These are phyloP conservation scores for Mycena crocata DNA, from an alignment of 768 basidiomycete species.

Conservation along the genomic window DNA sequence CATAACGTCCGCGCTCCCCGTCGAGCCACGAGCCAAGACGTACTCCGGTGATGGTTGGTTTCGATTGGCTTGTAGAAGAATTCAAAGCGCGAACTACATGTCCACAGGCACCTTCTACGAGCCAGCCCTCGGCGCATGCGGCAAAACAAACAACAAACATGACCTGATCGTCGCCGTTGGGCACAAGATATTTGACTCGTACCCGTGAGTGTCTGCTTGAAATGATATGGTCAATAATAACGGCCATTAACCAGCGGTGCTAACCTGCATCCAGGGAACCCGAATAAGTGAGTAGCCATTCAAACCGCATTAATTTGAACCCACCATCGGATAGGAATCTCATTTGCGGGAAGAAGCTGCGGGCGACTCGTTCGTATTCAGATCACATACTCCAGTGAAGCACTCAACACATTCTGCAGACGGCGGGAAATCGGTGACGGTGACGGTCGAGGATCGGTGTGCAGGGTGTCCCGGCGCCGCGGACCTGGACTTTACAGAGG, in stretches of 20 bases:
- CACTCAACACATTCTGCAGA: background rate
- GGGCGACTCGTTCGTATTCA: conserved; percentile 7
- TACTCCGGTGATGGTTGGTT: conserved; percentile 11
- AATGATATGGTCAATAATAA: background rate
- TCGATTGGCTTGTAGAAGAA: background rate
- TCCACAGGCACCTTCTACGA: conserved; percentile 31
- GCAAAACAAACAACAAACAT: conserved; percentile 27
- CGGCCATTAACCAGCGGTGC: conserved; percentile 13
- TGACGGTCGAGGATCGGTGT: conserved; percentile 25
- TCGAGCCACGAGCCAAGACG: background rate
- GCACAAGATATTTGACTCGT: conserved; percentile 35
- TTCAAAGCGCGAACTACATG: too few relatives aligned
- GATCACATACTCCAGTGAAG: background rate
- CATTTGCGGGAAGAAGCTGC: conserved; percentile 55
- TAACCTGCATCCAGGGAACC: background rate
- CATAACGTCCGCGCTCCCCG: background rate
- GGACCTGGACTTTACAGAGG: conserved; percentile 26
- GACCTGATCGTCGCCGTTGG: conserved; percentile 42
- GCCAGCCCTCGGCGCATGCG: conserved; percentile 40
- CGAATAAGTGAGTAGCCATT: conserved; percentile 14
- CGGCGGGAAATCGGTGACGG: conserved; percentile 8
- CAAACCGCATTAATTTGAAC: background rate
- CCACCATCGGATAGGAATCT: conserved; percentile 51
- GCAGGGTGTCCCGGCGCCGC: conserved; percentile 15
- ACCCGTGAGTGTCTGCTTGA: background rate